Evolutionary conservation across 2,329 filamentous ascomycete species (phyloP).

Genomic region (Nemania sp.): DNA sequence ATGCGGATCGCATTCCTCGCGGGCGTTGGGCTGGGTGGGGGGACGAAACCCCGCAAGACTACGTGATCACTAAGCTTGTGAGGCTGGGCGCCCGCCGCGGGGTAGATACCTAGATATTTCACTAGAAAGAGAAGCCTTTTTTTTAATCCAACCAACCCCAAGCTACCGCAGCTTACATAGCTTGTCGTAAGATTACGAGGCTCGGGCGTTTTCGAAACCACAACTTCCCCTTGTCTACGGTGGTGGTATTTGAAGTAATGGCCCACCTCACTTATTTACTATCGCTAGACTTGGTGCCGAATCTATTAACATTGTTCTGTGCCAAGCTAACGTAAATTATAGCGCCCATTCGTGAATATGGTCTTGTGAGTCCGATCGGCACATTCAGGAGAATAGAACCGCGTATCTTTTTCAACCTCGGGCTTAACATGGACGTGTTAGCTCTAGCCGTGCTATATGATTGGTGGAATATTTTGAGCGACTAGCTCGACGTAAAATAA

Average conservation of each 20-base stretch:
- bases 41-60: constrained; percentile 31
- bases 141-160: constrained; percentile 9
- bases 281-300: constrained; percentile 2
- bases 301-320: constrained; percentile 11
- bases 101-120: constrained; percentile 9
- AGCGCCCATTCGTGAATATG: constrained; percentile 15
- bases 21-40: constrained; percentile 63
- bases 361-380: neutral
- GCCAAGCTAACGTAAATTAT: neutral
- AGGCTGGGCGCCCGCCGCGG: neutral
- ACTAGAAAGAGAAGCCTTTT: constrained; percentile 6
- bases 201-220: too few relatives aligned
- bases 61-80: constrained; percentile 3
- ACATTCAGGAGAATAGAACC: neutral
- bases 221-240: too few relatives aligned
- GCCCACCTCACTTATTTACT: neutral
- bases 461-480: constrained; percentile 55
- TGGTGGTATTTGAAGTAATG: constrained; percentile 11
- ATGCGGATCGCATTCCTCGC: constrained; percentile 70
- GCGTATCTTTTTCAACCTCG: constrained; percentile 32
- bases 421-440: neutral
- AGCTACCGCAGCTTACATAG: neutral
- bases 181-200: neutral
- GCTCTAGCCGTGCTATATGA: constrained; percentile 39
- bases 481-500: constrained; percentile 37